Percentiles rank a stretch among this genome's conserved stretches.
These are phyloP conservation scores for Oryza officinalis DNA, from an alignment of 176 grass and related monocot species.

Conservation along the genomic window DNA sequence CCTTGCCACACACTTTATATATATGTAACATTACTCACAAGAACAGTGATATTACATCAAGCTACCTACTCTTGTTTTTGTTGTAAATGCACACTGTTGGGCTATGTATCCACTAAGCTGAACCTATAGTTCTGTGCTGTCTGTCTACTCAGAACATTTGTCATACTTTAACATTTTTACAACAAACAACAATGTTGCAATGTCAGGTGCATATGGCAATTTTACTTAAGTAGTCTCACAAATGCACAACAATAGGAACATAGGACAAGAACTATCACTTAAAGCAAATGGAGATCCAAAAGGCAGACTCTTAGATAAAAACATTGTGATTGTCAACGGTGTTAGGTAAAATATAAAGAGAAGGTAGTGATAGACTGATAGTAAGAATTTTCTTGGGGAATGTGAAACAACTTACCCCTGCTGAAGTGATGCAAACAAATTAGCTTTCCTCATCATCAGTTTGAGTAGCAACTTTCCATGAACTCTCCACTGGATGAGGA, in stretches of 20 bases:
- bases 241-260: conserved; percentile 16
- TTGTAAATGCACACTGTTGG: not conserved
- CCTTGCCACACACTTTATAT: not conserved
- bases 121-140: not conserved
- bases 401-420: conserved; percentile 40
- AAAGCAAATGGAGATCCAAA: conserved; percentile 4
- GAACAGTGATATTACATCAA: not conserved
- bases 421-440: conserved; percentile 23
- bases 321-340: not conserved
- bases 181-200: not conserved
- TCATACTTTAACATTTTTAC: not conserved
- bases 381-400: conserved; percentile 6
- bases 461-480: conserved; percentile 50
- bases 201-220: conserved; percentile 10
- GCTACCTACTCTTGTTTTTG: not conserved
- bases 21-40: not conserved
- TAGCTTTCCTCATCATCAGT: conserved; percentile 74
- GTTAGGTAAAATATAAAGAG: not conserved
- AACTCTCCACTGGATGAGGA: conserved; percentile 47
- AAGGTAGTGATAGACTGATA: not conserved
- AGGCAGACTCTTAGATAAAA: not conserved
- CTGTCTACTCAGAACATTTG: not conserved
- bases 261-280: not conserved
- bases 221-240: not conserved
- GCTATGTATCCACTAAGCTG: not conserved